Evolutionary conservation across 352 stramenopile genomes (phyloP), one percentile per base, ranked within the genome.

Genomic region (Globisporangium orthogonon): DNA sequence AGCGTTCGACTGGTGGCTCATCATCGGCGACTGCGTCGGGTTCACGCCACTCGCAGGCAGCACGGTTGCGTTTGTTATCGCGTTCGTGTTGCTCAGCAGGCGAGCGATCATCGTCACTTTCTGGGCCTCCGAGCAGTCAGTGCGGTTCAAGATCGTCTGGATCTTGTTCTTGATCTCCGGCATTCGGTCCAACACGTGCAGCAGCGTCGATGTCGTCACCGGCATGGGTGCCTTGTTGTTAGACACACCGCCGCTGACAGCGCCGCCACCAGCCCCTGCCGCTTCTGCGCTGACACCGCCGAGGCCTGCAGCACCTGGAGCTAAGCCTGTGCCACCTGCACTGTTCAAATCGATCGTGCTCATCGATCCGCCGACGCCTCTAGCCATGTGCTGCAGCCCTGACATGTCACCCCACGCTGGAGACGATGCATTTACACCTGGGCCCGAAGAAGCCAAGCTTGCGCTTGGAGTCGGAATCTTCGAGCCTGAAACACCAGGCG

Each of bases 131-230:
- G 83, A 91, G 67, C 81, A 92, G 56, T 94, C 83, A 18, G 62
- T 79, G 13, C 85, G 83, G 57, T 93, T 91, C 28, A 94, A 55
- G 60, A 94, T 93, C 17, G 76, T 77, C 67, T 94, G 85, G 58
- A 94, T 94, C 73, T 94, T 90, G 71, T 89, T 83, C 78, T 94
- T 94, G 65, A 94, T 91, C 78, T 92, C 83, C 18, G 85, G 85
- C 83, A 93, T 91, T 6, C 82, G 78, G 52, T 94, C 85, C 18
- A 94, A 62, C 18, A 94, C 83, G 49, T 92, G 78, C 30, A 94
- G 58, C 46, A 94, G 55, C 30, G 84, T 86, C 7, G 82, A 89
- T 3, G 84, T 92, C 28, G 78, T 90, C 64, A 91, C 80, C 7
- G 79, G 79, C 65, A 92, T 87, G 0, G 72, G 48, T 33, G 63